Conservation (phyloP, 2,329 filamentous ascomycete genomes). For the Aureobasidium sp. region DNA sequence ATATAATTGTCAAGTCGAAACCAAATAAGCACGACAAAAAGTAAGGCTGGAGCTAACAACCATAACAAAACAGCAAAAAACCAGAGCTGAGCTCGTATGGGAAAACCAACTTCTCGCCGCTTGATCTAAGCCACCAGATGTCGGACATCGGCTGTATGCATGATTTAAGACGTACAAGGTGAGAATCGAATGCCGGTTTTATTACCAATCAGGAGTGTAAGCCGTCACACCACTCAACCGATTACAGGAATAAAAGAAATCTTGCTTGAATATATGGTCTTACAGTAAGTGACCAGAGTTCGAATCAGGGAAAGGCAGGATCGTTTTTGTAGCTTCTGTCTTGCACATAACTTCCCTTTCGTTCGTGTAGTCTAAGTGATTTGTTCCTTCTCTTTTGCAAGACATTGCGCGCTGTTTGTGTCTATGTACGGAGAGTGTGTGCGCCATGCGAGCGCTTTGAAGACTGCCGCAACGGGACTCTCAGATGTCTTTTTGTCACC, state of each 20-base stretch:
- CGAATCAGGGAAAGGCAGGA: not conserved
- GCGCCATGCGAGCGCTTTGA: too few species aligned
- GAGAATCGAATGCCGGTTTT: not conserved
- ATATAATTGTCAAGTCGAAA: not conserved
- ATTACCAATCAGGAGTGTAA: not conserved
- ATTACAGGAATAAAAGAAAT: not conserved
- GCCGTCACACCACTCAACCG: not conserved
- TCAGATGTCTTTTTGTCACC: not conserved
- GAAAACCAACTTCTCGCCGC: not conserved
- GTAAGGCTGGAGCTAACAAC: not conserved
- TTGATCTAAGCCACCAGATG: not conserved
- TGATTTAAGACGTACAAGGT: not conserved
- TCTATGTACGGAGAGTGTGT: too few species aligned
- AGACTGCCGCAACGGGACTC: not conserved
- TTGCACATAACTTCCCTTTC: too few species aligned
- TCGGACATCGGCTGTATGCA: not conserved
- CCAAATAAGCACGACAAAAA: not conserved
- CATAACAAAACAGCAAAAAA: not conserved
- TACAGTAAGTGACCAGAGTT: not conserved
- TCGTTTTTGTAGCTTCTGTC: not conserved
- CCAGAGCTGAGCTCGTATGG: not conserved
- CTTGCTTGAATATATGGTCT: not conserved
- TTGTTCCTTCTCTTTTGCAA: too few species aligned
- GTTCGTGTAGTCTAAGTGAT: too few species aligned
- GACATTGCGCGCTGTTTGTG: too few species aligned